phyloP scores from a whole-genome alignment of 257 asterid species.

The Solanum chaucha region DNA sequence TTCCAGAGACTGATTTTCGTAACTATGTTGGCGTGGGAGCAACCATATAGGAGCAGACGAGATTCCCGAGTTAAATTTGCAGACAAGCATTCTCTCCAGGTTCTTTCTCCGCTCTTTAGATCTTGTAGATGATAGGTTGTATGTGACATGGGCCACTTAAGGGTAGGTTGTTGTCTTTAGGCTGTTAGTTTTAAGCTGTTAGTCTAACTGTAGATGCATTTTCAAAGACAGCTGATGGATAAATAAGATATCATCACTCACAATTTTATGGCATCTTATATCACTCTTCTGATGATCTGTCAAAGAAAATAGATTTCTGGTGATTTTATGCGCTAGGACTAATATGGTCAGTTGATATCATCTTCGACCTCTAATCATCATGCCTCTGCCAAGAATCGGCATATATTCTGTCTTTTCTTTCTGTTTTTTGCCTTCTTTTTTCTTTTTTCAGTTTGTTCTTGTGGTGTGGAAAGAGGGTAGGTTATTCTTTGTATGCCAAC shows the following conservation, averaged over 20 bases:
- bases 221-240: background rate
- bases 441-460: background rate
- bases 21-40: slow-evolving; percentile 98
- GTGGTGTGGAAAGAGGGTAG: background rate
- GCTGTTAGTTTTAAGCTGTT: background rate
- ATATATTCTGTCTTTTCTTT: background rate
- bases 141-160: background rate
- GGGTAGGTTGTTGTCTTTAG: background rate
- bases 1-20: slow-evolving; percentile 68
- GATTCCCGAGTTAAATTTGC: slow-evolving; percentile 25
- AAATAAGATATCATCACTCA: background rate
- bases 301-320: background rate
- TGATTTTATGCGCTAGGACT: background rate
- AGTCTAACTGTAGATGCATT: background rate
- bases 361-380: background rate
- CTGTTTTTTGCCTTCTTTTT: background rate
- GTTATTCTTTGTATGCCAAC: background rate
- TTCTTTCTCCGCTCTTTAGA: slow-evolving; percentile 12
- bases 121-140: background rate
- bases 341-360: background rate
- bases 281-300: background rate
- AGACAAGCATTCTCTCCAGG: slow-evolving; percentile 48
- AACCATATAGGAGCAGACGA: slow-evolving; percentile 46
- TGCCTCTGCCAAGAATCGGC: background rate
- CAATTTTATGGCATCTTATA: background rate